Conservation (phyloP, 176 grass and related monocot species). For the Elymus sibiricus region DNA sequence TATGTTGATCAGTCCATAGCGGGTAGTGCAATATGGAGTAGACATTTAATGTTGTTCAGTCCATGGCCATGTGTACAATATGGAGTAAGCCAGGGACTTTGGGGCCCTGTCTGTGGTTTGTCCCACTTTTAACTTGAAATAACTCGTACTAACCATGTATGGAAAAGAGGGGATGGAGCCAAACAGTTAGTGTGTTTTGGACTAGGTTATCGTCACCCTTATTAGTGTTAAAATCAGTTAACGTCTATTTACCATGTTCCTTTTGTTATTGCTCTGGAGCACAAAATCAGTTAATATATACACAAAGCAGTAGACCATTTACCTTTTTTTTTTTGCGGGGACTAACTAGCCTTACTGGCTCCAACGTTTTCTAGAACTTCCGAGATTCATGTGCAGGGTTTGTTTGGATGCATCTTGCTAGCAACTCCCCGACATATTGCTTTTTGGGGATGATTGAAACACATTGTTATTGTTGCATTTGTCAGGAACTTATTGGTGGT, state of each 20-base stretch:
- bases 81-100: background rate
- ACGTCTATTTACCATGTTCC: background rate
- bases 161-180: background rate
- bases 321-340: too few species aligned
- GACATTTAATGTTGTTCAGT: too few species aligned
- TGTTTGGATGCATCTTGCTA: background rate
- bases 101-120: background rate
- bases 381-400: background rate
- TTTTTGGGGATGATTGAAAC: background rate
- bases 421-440: background rate
- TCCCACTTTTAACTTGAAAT: slow-evolving; percentile 5
- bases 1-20: background rate
- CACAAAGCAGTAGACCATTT: too few species aligned
- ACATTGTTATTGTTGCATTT: background rate
- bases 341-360: too few species aligned
- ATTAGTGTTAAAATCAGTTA: background rate
- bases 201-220: background rate
- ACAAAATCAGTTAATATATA: too few species aligned
- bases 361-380: background rate
- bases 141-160: background rate
- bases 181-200: background rate
- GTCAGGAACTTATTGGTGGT: slow-evolving; percentile 1
- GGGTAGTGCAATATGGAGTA: background rate
- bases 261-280: too few species aligned
- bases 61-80: background rate